A percentile compares a stretch with the other conserved stretches of the same genome.
Conservation (phyloP, 768 basidiomycete species). For the Termitomyces sp. region DNA sequence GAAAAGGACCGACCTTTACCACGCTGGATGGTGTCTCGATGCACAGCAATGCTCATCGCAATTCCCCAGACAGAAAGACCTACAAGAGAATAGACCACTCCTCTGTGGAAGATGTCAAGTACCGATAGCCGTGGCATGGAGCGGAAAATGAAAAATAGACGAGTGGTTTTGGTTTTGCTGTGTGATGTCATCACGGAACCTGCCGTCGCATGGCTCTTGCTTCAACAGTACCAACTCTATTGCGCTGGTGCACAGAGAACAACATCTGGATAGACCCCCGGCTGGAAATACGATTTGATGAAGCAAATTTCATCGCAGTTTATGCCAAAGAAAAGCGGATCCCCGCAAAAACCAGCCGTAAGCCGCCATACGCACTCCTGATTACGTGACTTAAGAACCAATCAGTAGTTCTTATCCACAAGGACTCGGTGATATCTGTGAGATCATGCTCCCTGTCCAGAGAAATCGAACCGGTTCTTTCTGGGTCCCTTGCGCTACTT, state of each 20-base stretch:
- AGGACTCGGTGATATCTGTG: slow-evolving; percentile 54
- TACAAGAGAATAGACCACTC: slow-evolving; percentile 47
- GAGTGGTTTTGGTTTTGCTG: background rate
- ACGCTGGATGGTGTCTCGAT: slow-evolving; percentile 46
- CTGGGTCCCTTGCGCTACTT: slow-evolving; percentile 56
- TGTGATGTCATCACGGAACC: background rate
- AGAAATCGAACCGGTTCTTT: slow-evolving; percentile 37
- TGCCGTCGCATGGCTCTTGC: background rate
- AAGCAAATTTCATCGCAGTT: slow-evolving; percentile 28
- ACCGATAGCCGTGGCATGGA: slow-evolving; percentile 25
- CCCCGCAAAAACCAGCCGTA: slow-evolving; percentile 30
- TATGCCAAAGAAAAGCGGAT: slow-evolving; percentile 28
- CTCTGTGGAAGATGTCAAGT: slow-evolving; percentile 47
- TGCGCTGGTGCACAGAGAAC: slow-evolving; percentile 46
- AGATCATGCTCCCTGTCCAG: slow-evolving; percentile 45
- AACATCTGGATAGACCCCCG: slow-evolving; percentile 41
- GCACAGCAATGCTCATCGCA: slow-evolving; percentile 46
- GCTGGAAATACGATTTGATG: slow-evolving; percentile 27
- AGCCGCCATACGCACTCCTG: slow-evolving; percentile 12
- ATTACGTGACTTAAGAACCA: background rate
- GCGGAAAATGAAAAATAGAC: background rate
- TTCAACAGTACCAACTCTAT: slow-evolving; percentile 22
- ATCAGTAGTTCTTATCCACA: slow-evolving; percentile 64
- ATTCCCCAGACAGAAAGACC: slow-evolving; percentile 49
- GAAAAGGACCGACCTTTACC: slow-evolving; percentile 43